A percentile compares a stretch with the other conserved stretches of the same genome.
phyloP scores from a whole-genome alignment of 106 monocot genomes.

The Platanthera zijinensis region DNA sequence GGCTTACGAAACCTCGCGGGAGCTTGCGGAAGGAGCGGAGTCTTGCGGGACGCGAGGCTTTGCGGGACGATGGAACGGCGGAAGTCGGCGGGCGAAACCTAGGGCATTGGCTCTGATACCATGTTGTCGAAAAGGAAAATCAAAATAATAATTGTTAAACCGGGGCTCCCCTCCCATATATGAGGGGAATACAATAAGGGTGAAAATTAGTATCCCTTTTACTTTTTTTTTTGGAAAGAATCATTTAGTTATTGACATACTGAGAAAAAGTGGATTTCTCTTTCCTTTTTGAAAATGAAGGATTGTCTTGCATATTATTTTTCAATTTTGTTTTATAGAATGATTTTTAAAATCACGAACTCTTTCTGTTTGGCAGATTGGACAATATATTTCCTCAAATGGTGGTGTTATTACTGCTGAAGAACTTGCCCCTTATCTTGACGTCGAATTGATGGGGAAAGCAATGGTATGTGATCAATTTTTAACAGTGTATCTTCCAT shows the following conservation, averaged over 20 bases:
- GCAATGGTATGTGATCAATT: constrained; percentile 28
- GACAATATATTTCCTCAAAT: constrained; percentile 94
- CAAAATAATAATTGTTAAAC: no score
- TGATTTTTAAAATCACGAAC: neutral
- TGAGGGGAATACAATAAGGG: no score
- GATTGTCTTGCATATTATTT: neutral
- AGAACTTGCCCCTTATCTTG: constrained; percentile 98
- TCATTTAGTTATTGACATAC: neutral
- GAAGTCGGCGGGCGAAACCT: no score
- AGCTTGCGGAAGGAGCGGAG: no score
- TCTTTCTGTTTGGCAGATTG: constrained; percentile 55
- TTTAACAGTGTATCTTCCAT: neutral
- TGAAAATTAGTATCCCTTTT: neutral
- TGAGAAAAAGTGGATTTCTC: neutral
- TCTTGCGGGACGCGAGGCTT: no score
- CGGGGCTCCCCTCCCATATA: no score
- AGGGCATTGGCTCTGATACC: no score
- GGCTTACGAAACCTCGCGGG: no score
- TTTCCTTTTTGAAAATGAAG: neutral
- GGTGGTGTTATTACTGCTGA: constrained; percentile 95
- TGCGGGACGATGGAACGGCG: no score
- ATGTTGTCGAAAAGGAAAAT: no score
- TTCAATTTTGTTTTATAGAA: constrained; percentile 1
- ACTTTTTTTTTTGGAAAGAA: neutral
- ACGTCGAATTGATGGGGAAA: constrained; percentile 43